Conservation (phyloP, 2,329 filamentous ascomycete genomes). For the Decorospora gaudefroyi region DNA sequence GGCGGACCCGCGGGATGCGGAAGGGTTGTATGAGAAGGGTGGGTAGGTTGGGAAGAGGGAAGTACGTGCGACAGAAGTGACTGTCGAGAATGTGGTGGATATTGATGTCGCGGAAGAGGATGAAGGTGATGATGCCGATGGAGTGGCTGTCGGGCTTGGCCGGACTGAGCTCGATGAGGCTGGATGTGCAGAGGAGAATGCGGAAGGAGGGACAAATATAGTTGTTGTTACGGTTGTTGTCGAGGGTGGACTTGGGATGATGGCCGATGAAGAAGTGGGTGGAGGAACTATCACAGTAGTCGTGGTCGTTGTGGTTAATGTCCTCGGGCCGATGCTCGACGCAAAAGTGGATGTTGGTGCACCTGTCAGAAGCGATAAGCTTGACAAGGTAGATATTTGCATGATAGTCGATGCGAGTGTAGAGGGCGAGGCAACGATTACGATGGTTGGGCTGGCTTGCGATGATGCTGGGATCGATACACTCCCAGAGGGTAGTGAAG, state of each 20-base stretch:
- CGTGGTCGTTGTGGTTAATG: not conserved
- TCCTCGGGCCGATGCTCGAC: too few relatives aligned
- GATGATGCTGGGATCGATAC: not conserved
- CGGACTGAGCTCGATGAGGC: not conserved
- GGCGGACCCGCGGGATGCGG: slow-evolving; percentile 12
- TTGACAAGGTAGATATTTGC: too few relatives aligned
- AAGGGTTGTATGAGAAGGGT: slow-evolving; percentile 11
- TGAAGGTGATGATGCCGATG: not conserved
- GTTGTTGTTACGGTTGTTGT: slow-evolving; percentile 1
- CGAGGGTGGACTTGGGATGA: not conserved
- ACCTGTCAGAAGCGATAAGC: too few relatives aligned
- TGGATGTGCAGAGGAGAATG: not conserved
- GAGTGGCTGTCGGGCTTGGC: not conserved
- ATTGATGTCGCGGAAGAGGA: not conserved
- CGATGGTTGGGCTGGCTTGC: too few relatives aligned
- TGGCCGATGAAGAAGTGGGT: not conserved
- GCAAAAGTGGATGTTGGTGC: too few relatives aligned
- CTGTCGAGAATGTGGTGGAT: not conserved
- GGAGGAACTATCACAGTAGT: too few relatives aligned
- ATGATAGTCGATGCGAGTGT: too few relatives aligned
- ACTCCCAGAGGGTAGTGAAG: not conserved
- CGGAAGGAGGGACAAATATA: too few relatives aligned
- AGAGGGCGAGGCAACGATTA: too few relatives aligned
- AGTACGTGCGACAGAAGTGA: not conserved
- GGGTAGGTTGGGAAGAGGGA: slow-evolving; percentile 3